Evolutionary conservation across 352 stramenopile genomes (phyloP).

Genomic region (Peronosclerospora sorghi): DNA sequence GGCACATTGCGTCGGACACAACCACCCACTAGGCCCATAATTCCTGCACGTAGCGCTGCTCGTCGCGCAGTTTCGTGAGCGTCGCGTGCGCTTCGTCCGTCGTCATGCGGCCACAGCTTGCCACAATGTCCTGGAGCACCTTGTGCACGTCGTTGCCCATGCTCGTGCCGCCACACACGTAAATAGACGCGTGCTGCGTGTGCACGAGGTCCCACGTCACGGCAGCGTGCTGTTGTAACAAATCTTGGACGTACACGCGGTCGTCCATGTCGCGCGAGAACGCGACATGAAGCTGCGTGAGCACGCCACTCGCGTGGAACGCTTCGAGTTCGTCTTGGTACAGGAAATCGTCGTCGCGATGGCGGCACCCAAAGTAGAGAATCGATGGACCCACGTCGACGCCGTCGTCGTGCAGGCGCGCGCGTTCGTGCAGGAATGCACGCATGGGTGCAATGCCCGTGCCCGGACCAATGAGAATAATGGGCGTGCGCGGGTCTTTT

Average conservation of each 20-base stretch:
- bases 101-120: conserved; percentile 46
- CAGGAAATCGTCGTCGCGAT: conserved; percentile 79
- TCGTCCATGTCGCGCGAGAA: conserved; percentile 90
- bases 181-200: conserved; percentile 83
- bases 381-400: conserved; percentile 74
- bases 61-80: conserved; percentile 84
- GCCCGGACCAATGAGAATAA: conserved; percentile 93
- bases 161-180: conserved; percentile 93
- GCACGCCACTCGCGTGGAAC: conserved; percentile 74
- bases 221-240: conserved; percentile 75
- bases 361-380: conserved; percentile 90
- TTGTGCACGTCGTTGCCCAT: conserved; percentile 96
- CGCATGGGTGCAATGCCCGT: conserved; percentile 97
- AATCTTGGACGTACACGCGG: conserved; percentile 98
- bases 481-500: conserved; percentile 70
- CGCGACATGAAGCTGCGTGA: conserved; percentile 88
- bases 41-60: conserved; percentile 92
- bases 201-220: conserved; percentile 51
- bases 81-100: conserved; percentile 53
- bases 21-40: conserved; percentile 86
- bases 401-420: conserved; percentile 50
- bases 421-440: conserved; percentile 92
- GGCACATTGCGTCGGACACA: no score
- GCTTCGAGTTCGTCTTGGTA: conserved; percentile 87
- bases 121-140: conserved; percentile 82